Base-by-base conservation (phyloP, 306 rosid genomes). In the Citrullus colocynthis region DNA sequence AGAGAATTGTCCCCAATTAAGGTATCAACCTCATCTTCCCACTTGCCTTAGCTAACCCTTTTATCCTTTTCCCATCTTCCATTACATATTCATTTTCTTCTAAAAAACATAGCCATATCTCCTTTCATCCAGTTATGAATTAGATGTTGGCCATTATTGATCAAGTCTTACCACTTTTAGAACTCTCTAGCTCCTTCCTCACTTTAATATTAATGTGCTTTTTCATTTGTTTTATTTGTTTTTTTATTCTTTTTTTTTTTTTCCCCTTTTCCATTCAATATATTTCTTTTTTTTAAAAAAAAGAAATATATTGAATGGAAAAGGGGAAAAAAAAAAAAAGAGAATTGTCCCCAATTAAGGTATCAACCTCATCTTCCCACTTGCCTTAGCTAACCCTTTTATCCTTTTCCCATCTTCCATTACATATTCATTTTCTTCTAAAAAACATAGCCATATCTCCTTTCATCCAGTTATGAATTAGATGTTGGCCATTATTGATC, bases 341-440 rank as follows among this genome's bases (percentile, higher is more conserved):
- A 67, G 52, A 48, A 71, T 14, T 71, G 76, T 71, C 76, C 42
- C 59, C 76, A 45, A 7, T 71, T 71, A 71, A 71, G 76, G 76
- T 71, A 71, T 71, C 76, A 71, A 24, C 42, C 9, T 67, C 74
- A 39, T 16, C 54, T 41, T 67, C 74, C 74, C 30, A 67, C 74
- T 71, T 71, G 56, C 56, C n/a, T 2, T 51, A 51, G n/a, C 56
- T 51, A 51, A 51, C 56, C 56, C 56, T 51, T 14, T 51, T 51
- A 24, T 51, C 52, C 2, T 51, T 51, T 51, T 15, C 4, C n/a
- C 8, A 4, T 51, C n/a, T 51, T 14, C 56, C 52, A 48, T 48
- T 48, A 48, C 12, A 51, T 48, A 51, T 51, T 51, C 56, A 52
- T 52, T 49, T 24, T 52, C 57, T 52, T 52, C 54, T 48, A 20